These are phyloP conservation scores for Auxenochlorella pyrenoidosa DNA, from an alignment of 139 green algal genomes.

Conservation along the genomic window DNA sequence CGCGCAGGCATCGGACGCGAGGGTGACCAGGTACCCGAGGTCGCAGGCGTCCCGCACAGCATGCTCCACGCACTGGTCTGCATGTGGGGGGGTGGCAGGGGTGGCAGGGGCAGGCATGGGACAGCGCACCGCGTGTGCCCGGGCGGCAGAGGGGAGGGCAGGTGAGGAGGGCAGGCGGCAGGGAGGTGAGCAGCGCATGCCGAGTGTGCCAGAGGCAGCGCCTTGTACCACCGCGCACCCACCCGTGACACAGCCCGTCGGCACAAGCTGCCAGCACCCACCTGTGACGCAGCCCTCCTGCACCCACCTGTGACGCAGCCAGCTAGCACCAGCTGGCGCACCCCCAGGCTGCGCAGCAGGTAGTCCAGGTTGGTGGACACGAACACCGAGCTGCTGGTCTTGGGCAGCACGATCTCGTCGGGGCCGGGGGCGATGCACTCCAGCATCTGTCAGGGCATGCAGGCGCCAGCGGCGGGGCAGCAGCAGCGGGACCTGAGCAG, in stretches of 20 bases:
- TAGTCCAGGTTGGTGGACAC: slow-evolving; percentile 68
- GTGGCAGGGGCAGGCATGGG: not conserved
- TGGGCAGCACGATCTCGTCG: slow-evolving; percentile 79
- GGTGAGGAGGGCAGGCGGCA: not conserved
- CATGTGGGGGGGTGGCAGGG: not conserved
- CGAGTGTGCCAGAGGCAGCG: too few relatives aligned
- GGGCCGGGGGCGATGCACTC: slow-evolving; percentile 48
- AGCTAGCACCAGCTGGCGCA: slow-evolving; percentile 61
- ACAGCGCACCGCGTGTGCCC: too few relatives aligned
- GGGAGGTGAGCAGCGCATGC: too few relatives aligned
- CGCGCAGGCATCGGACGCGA: slow-evolving; percentile 55
- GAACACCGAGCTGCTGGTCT: slow-evolving; percentile 74
- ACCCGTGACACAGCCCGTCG: slow-evolving; percentile 69
- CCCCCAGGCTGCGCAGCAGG: slow-evolving; percentile 60
- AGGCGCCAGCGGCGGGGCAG: too few relatives aligned
- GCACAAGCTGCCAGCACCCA: slow-evolving; percentile 56
- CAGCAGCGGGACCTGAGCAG: too few relatives aligned
- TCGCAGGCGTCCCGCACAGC: slow-evolving; percentile 77
- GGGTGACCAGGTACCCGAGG: slow-evolving; percentile 71
- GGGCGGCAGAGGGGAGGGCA: too few relatives aligned
- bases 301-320: slow-evolving; percentile 64
- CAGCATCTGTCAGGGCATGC: slow-evolving; percentile 49
- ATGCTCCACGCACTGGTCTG: slow-evolving; percentile 75
- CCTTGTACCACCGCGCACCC: too few relatives aligned
- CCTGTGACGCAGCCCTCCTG: slow-evolving; percentile 73